A percentile compares a stretch with the other conserved stretches of the same genome.
Conservation (phyloP, 1,284 basidiomycete genomes). For the Moesziomyces globuligerus region DNA sequence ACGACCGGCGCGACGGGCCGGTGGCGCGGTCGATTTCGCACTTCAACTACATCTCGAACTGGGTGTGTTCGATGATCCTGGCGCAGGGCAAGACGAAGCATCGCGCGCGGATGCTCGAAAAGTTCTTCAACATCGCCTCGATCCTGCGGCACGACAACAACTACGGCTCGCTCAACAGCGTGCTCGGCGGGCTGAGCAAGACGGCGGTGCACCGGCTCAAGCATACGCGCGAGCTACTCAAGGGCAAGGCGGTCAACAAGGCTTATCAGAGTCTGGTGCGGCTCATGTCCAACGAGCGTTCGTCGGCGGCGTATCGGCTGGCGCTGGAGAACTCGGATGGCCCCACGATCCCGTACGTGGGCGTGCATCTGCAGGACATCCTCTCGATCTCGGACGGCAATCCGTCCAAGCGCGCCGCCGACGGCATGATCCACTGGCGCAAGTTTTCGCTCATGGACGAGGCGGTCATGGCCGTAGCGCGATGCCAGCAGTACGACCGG, state of each 20-base stretch:
- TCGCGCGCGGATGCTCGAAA: conserved; percentile 59
- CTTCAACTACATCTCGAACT: conserved; percentile 63
- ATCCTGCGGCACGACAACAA: conserved; percentile 58
- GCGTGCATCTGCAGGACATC: conserved; percentile 62
- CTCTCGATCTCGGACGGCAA: conserved; percentile 62
- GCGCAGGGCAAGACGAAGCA: conserved; percentile 57
- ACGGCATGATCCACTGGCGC: conserved; percentile 60
- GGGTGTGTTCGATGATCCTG: conserved; percentile 63
- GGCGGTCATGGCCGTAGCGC: conserved; percentile 56
- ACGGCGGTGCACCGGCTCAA: conserved; percentile 57
- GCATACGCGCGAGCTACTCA: conserved; percentile 53
- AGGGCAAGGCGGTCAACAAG: conserved; percentile 57
- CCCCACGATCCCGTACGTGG: conserved; percentile 59
- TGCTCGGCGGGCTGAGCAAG: conserved; percentile 58
- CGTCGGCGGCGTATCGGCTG: conserved; percentile 57
- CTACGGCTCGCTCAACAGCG: conserved; percentile 59
- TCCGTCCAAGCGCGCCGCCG: conserved; percentile 42
- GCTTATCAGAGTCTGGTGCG: conserved; percentile 49
- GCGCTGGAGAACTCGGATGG: conserved; percentile 59
- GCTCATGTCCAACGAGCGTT: conserved; percentile 57
- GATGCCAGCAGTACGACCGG: conserved; percentile 56
- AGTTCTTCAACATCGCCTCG: conserved; percentile 60
- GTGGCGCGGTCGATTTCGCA: conserved; percentile 58
- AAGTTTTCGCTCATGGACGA: conserved; percentile 63
- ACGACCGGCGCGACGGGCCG: conserved; percentile 49